Base-by-base conservation (phyloP, 768 basidiomycete genomes). In the Suillus placidus region DNA sequence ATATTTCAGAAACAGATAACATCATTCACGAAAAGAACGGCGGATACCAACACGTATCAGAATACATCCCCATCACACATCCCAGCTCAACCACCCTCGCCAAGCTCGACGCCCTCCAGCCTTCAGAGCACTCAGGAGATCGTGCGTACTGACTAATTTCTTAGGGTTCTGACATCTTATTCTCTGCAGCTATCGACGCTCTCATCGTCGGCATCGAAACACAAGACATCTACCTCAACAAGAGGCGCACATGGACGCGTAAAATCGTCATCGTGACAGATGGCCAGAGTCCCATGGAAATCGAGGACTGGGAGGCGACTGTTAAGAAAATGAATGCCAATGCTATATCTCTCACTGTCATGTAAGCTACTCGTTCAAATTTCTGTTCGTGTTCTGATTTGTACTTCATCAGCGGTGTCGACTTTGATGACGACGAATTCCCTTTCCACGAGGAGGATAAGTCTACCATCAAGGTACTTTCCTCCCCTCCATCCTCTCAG, bases 231-330 rank as follows among this genome's bases (percentile, higher is more conserved):
- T 86, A 92, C 71, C 82, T 95, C 42, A 82, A 74, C 37, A 86
- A 78, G 26, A 97, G 94, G 77, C 87, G 85, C 71, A 87, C 89
- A 1, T 97, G 94, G 94, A 92, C 91, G 2, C 86, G 93, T 61
- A 95, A 91, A 78, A 81, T 97, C 3, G 83, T 91, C 43, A 71
- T 98, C 18, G 75, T 98, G 23, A 99, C 97, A 0, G 94, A 99
- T 71, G 96, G 90, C 69, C 88, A 92, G 77, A 86, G 81, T 43
- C 87, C 86, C 4, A 86, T 92, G 63, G 88, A 92, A 71, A 71
- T 88, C 4, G 90, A 91, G 70, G 87, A 92, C 67, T 93, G 92
- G 90, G 87, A 93, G 69, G 80, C 77, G 0, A 91, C 87, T 1
- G 85, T 84, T 54, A 73, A 80, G 51, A 90, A 90, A 70, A 86